These are phyloP conservation scores for Populus hybrid DNA, from an alignment of 441 rosid species.

Conservation along the genomic window DNA sequence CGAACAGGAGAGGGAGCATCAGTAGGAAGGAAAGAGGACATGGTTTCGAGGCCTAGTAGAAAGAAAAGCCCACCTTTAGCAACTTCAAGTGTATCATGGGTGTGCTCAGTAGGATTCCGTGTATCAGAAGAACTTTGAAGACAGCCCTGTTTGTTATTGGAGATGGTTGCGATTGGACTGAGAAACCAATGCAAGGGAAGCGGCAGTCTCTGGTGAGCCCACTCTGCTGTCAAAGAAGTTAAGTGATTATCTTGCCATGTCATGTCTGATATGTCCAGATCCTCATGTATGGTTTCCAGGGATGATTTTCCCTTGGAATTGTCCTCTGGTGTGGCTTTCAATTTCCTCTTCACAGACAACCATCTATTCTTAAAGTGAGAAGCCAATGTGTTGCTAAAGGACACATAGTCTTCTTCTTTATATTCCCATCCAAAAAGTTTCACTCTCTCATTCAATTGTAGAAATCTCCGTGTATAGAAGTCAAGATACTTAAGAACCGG, in stretches of 20 bases:
- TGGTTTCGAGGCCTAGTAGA: conserved; percentile 73
- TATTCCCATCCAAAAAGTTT: conserved; percentile 43
- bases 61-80: conserved; percentile 83
- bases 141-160: conserved; percentile 31
- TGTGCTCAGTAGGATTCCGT: conserved; percentile 24
- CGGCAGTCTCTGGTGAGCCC: conserved; percentile 87
- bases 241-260: conserved; percentile 26
- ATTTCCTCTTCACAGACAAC: conserved; percentile 60
- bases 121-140: conserved; percentile 23
- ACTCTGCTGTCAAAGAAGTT: conserved; percentile 47
- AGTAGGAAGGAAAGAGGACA: conserved; percentile 39
- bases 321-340: conserved; percentile 27
- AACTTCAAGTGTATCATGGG: conserved; percentile 42
- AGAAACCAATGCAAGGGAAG: conserved; percentile 93
- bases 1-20: conserved; percentile 45
- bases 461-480: conserved; percentile 34
- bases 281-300: conserved; percentile 82
- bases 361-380: conserved; percentile 74
- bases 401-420: conserved; percentile 46
- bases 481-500: conserved; percentile 51
- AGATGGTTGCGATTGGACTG: conserved; percentile 65
- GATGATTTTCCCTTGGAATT: conserved; percentile 28
- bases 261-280: conserved; percentile 42
- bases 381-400: conserved; percentile 44
- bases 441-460: conserved; percentile 34